Base-by-base conservation (phyloP, 2,329 filamentous ascomycete species). In the Aspergillus sergii region DNA sequence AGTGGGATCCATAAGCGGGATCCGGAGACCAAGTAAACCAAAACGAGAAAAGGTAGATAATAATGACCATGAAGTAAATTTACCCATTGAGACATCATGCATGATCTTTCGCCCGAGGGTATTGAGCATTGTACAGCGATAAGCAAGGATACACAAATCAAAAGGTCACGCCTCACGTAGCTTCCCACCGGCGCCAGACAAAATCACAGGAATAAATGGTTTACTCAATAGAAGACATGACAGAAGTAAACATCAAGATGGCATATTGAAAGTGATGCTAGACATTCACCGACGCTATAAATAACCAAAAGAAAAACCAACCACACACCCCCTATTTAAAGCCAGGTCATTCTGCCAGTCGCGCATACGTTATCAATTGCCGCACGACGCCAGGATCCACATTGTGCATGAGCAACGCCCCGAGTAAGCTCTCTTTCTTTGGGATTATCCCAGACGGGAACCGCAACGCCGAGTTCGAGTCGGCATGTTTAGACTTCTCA, bases 331-430 rank as follows among this genome's bases (percentile, higher is more conserved):
- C 61, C 63, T 45, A 64, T 64, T 60, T 51, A 53, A 61, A 55
- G 46, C 30, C 62, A 45, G 16, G 62, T 76, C 72, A 81, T 69
- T 79, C 80, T 61, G 83, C 84, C 63, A 89, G 75, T 53, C 80
- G 83, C 51, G 86, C 86, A 78, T 88, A 91, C 56, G 86, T 84
- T 72, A 89, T 88, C 64, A 94, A 76, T 70, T 92, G 87, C 71
- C 87, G 87, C 64, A 94, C 78, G 69, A 93, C 83, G 59, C 75
- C 75, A 3, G 86, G 84, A 65, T 90, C 88, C 67, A 86, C 86
- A 57, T 88, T 88, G 66, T 85, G 84, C 78, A 91, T 88, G 69
- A 88, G 84, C 70, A 93, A 78, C 21, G 89, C 88, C 19, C 87
- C 85, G 46, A 94, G 83, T 43, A 94, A 79, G 65, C 83, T 87